These are phyloP conservation scores for Potentilla sterilis DNA, from an alignment of 306 rosid genomes.

Conservation along the genomic window DNA sequence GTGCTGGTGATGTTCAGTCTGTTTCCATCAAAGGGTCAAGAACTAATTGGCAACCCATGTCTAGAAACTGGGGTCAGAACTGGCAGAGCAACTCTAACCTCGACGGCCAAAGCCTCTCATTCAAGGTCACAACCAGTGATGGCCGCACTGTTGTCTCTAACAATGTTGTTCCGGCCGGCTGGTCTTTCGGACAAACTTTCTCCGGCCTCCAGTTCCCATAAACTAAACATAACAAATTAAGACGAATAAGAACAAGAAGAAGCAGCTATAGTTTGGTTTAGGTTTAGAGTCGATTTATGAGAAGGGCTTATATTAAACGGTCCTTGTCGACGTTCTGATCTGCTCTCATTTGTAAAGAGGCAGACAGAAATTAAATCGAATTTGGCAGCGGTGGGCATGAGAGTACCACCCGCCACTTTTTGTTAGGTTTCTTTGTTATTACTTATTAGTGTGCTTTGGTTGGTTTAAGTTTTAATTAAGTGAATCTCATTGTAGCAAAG, in stretches of 20 bases:
- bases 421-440: background rate
- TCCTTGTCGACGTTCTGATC: slow-evolving; percentile 20
- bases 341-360: slow-evolving; percentile 30
- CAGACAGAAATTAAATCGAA: slow-evolving; percentile 19
- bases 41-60: slow-evolving; percentile 67
- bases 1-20: slow-evolving; percentile 68
- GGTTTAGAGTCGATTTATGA: slow-evolving; percentile 15
- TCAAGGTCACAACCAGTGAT: slow-evolving; percentile 63
- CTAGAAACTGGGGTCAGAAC: slow-evolving; percentile 84
- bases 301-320: slow-evolving; percentile 42
- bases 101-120: slow-evolving; percentile 71
- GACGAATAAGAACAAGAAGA: background rate
- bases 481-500: background rate
- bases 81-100: slow-evolving; percentile 75
- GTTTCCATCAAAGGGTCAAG: slow-evolving; percentile 78
- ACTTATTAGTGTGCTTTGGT: background rate
- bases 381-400: slow-evolving; percentile 51
- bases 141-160: slow-evolving; percentile 53
- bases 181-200: slow-evolving; percentile 83
- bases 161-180: slow-evolving; percentile 47
- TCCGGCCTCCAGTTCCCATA: slow-evolving; percentile 48
- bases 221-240: background rate
- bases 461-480: background rate
- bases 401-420: slow-evolving; percentile 43
- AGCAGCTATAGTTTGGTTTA: background rate